Base-by-base conservation (phyloP, 768 basidiomycete species). In the Coprinopsis cinerea region DNA sequence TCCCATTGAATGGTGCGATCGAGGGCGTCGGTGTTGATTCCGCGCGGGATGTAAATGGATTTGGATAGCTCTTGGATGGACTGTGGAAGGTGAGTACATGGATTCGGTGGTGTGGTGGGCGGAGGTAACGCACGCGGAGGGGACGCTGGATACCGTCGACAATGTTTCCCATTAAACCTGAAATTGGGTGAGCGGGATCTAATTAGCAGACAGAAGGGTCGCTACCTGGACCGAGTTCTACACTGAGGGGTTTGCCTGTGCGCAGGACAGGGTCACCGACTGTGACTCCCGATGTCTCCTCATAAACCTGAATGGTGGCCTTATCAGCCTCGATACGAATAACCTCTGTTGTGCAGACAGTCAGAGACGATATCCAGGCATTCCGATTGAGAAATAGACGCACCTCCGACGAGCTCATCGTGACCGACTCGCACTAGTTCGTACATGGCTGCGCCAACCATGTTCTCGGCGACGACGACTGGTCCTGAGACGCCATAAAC, bases 21-120 rank as follows among this genome's bases (percentile, higher is more conserved):
- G 23, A 99, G 80, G 22, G 94, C 89, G 56, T 94, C 83, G 27
- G 96, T 98, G 70, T 98, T 98, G 69, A 99, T 98, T 49, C 96
- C 96, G 60, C 93, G 88, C 56, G 96, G 96, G 54, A 99, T 98
- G 69, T 99, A 99, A 61, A 99, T 99, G n/a, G 92, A 96, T 60
- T 97, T 88, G 39, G 96, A 97, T 35, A 90, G 77, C 62, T 96
- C 91, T 81, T 93, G 92, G 58, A 99, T 99, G 28, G 88, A 82
- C 85, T 80, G 62, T 51, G 48, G 48, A 57, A 44, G 48, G 53
- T 49, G 42, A 56, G 47, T 20, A 23, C 48, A 30, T 22, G 17
- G 23, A 52, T 18, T 37, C 14, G 34, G 13, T 44, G 39, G 27
- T 52, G 30, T 44, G 46, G 34, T 45, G 17, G 36, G 17, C 17